A percentile compares a stretch with the other conserved stretches of the same genome.
Conservation (phyloP, 2,329 filamentous ascomycete genomes). For the Neofusicoccum cordaticola region DNA sequence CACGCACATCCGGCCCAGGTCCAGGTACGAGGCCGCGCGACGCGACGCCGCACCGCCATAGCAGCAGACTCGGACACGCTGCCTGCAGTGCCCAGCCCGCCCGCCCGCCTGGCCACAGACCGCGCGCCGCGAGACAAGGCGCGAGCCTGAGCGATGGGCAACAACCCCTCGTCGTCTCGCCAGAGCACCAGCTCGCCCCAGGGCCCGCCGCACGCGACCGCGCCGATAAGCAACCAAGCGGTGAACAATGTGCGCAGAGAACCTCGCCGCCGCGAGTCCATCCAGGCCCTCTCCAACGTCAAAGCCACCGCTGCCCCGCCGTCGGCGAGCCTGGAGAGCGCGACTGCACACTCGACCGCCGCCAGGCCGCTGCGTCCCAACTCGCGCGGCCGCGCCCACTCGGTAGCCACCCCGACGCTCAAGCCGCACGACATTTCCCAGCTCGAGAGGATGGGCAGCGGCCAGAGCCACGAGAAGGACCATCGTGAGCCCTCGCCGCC, state of each 20-base stretch:
- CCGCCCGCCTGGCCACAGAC: neutral
- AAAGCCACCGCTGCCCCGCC: slow-evolving; percentile 39
- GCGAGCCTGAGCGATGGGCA: slow-evolving; percentile 29
- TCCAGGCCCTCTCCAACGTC: slow-evolving; percentile 36
- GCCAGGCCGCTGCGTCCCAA: slow-evolving; percentile 25
- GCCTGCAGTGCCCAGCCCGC: neutral
- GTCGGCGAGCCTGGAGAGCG: slow-evolving; percentile 36
- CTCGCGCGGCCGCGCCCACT: slow-evolving; percentile 30
- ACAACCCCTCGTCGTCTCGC: slow-evolving; percentile 35
- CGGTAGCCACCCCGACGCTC: slow-evolving; percentile 19
- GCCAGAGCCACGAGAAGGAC: slow-evolving; percentile 35
- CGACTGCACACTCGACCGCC: slow-evolving; percentile 24
- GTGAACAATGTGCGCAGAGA: slow-evolving; percentile 27
- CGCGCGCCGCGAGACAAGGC: slow-evolving; percentile 5
- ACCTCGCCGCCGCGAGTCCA: slow-evolving; percentile 38
- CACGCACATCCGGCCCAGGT: neutral
- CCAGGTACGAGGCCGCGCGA: slow-evolving; percentile 2
- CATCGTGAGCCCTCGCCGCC: slow-evolving; percentile 7
- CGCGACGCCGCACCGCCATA: neutral
- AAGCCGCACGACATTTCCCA: slow-evolving; percentile 27
- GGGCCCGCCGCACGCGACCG: slow-evolving; percentile 21
- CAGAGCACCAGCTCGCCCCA: slow-evolving; percentile 21
- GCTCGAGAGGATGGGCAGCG: slow-evolving; percentile 39
- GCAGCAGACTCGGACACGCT: neutral
- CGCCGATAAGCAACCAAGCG: slow-evolving; percentile 21